phyloP scores from a whole-genome alignment of 177 flowering plant genomes.

The Vitis hybrid region DNA sequence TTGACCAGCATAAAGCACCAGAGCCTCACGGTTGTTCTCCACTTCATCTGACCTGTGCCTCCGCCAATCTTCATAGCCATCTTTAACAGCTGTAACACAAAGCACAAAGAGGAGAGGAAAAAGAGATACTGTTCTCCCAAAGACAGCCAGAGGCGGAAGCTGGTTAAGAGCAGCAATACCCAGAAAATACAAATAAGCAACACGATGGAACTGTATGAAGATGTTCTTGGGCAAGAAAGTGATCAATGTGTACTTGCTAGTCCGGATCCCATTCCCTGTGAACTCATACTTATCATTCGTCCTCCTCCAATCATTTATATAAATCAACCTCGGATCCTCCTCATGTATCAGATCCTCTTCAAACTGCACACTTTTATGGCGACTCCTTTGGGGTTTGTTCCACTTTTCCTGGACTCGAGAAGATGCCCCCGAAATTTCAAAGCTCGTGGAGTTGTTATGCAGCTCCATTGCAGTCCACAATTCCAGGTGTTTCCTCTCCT shows the following conservation, averaged over 20 bases:
- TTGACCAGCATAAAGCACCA: slow-evolving; percentile 53
- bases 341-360: slow-evolving; percentile 46
- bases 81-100: slow-evolving; percentile 86
- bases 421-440: slow-evolving; percentile 47
- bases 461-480: slow-evolving; percentile 50
- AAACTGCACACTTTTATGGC: slow-evolving; percentile 53
- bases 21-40: slow-evolving; percentile 80
- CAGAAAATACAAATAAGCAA: slow-evolving; percentile 86
- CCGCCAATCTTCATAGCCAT: slow-evolving; percentile 97
- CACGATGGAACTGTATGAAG: slow-evolving; percentile 89
- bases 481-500: slow-evolving; percentile 34
- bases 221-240: slow-evolving; percentile 90
- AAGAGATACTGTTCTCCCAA: slow-evolving; percentile 93
- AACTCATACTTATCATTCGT: slow-evolving; percentile 86
- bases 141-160: slow-evolving; percentile 96
- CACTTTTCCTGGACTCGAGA: slow-evolving; percentile 41
- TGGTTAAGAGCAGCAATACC: slow-evolving; percentile 93
- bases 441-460: slow-evolving; percentile 18
- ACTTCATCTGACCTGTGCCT: slow-evolving; percentile 85
- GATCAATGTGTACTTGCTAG: slow-evolving; percentile 82
- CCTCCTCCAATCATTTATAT: slow-evolving; percentile 73
- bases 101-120: slow-evolving; percentile 91
- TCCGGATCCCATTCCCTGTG: slow-evolving; percentile 80
- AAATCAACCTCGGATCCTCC: slow-evolving; percentile 60
- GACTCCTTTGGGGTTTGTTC: slow-evolving; percentile 45